Evolutionary conservation across 2,329 filamentous ascomycete species (phyloP).

Genomic region (Byssoonygena ceratinophila): DNA sequence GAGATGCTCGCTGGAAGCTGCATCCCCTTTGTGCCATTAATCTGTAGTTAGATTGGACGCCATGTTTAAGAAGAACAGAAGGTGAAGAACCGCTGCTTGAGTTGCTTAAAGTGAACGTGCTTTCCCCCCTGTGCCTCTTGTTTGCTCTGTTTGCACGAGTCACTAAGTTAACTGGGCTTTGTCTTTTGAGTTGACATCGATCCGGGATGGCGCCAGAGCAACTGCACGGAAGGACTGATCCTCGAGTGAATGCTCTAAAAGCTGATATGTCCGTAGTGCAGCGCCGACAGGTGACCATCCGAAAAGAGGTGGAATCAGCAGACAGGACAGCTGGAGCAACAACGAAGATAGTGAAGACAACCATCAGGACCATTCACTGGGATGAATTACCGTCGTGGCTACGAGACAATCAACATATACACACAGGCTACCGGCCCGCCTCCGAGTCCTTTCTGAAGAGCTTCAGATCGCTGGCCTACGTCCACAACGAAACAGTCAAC

Average conservation of each 20-base stretch:
- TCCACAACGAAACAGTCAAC: constrained; percentile 62
- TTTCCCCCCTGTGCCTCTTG: constrained; percentile 17
- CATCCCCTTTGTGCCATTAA: neutral
- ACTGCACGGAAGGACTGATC: neutral
- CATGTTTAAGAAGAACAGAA: neutral
- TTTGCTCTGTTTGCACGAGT: constrained; percentile 23
- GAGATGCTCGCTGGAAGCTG: neutral
- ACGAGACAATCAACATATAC: constrained; percentile 60
- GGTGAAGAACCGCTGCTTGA: neutral
- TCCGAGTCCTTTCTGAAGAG: constrained; percentile 52
- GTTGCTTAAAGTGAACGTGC: neutral
- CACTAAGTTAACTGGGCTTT: neutral
- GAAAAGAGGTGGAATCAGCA: neutral
- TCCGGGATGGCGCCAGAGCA: no score
- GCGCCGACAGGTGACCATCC: constrained; percentile 10
- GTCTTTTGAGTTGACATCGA: no score
- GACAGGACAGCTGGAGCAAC: neutral
- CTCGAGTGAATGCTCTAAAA: neutral
- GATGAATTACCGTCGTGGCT: constrained; percentile 45
- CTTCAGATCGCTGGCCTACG: constrained; percentile 47
- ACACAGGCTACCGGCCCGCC: constrained; percentile 53
- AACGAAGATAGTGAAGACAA: neutral
- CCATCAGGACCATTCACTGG: constrained; percentile 37
- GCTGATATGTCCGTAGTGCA: constrained; percentile 7
- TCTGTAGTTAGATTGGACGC: neutral